Evolutionary conservation across 2,329 filamentous ascomycete species (phyloP), one percentile per base, ranked within the genome.

Genomic region (Diaporthe amygdali): DNA sequence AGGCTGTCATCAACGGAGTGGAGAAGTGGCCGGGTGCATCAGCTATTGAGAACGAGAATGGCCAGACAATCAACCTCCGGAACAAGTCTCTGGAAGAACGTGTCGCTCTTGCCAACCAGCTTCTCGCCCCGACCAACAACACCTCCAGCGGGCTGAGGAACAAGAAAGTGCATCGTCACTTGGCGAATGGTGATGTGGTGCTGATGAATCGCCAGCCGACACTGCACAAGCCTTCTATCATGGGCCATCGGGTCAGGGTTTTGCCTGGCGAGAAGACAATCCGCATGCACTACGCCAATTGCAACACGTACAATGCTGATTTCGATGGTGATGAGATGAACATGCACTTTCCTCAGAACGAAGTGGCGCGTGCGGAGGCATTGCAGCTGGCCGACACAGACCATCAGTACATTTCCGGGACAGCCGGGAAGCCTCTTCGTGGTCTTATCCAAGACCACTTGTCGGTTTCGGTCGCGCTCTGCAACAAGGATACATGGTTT

Each of bases 281-380:
- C 80, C 95, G 96, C 75, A 98, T 99, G 96, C 96, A 99, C 85
- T 99, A 99, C 83, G 96, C 96, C 77, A 99, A 99, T 81, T 98
- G 96, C 82, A 99, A 99, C 79, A 98, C 96, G 0, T 99, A 99
- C 87, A 99, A 99, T 77, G 96, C 96, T 39, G 96, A 99, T 87
- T 99, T 99, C 79, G 97, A 99, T 78, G 96, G 96, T 81, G 96
- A 99, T 80, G 96, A 99, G 82, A 99, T 99, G 96, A 99, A 99
- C 81, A 97, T 99, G 95, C 96, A 99, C 83, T 98, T 99, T 78
- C 96, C 96, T 1, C 96, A 99, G 77, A 98, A 97, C 76, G 97
- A 98, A 80, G 87, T 98, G 74, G 96, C 96, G 20, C 89, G 96
- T 76, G 94, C 96, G 2, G 96, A 99, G 83, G 96, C 96, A 2